Conservation (phyloP, 108 stramenopile genomes). For the Halocafeteria seosinensis region DNA sequence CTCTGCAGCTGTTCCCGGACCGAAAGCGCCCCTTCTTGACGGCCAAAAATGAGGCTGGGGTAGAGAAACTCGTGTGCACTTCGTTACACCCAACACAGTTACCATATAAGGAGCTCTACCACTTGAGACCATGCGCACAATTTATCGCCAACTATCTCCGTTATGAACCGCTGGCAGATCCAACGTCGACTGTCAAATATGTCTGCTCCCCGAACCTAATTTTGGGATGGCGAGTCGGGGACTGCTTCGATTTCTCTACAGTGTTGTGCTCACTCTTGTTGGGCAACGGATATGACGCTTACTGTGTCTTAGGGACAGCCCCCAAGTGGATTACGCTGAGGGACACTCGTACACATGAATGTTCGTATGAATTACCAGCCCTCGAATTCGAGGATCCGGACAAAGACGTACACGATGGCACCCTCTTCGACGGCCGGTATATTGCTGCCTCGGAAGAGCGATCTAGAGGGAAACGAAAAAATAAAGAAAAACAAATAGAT, state of each 20-base stretch:
- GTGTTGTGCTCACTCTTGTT: slow-evolving; percentile 42
- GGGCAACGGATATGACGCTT: slow-evolving; percentile 60
- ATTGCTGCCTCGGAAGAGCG: too few relatives aligned
- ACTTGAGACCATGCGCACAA: slow-evolving; percentile 23
- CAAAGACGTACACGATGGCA: background rate
- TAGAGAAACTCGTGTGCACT: slow-evolving; percentile 49
- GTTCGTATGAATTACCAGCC: slow-evolving; percentile 5
- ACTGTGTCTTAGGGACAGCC: slow-evolving; percentile 47
- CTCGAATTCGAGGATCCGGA: background rate
- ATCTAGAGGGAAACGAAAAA: too few relatives aligned
- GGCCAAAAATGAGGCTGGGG: slow-evolving; percentile 35
- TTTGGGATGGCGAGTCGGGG: slow-evolving; percentile 42
- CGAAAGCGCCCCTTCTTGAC: slow-evolving; percentile 27
- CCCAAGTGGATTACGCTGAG: slow-evolving; percentile 24
- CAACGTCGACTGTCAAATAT: slow-evolving; percentile 16
- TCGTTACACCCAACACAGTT: slow-evolving; percentile 49
- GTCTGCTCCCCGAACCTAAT: slow-evolving; percentile 32
- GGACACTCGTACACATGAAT: slow-evolving; percentile 13
- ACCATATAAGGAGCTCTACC: slow-evolving; percentile 43
- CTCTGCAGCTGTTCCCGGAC: slow-evolving; percentile 29
- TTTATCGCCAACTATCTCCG: slow-evolving; percentile 47
- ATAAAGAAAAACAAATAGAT: too few relatives aligned
- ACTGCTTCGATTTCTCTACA: slow-evolving; percentile 47
- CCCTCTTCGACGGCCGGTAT: too few relatives aligned
- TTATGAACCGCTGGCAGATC: slow-evolving; percentile 50